Conservation (phyloP, 345 rosid species). For the Eucalyptus dawsonii region DNA sequence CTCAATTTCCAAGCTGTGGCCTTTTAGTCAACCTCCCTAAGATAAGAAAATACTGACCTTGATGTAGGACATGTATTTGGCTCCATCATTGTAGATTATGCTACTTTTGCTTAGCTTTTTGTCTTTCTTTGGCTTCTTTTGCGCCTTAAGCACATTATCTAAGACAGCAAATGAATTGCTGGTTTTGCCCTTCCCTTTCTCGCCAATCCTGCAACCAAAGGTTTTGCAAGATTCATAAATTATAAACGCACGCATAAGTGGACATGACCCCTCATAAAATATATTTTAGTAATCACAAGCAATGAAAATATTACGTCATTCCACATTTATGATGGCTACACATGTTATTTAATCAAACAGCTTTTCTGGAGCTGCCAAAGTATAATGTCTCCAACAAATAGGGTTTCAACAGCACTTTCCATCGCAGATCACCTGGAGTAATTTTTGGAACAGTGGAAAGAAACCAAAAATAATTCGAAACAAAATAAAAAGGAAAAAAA, state of each 20-base stretch:
- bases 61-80: slow-evolving; percentile 81
- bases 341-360: not conserved
- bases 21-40: not conserved
- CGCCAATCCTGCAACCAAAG: slow-evolving; percentile 26
- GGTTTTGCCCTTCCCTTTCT: slow-evolving; percentile 31
- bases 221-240: not conserved
- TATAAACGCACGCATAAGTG: not conserved
- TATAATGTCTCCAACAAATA: not conserved
- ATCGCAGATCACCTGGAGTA: not conserved
- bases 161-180: slow-evolving; percentile 15
- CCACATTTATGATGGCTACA: not conserved
- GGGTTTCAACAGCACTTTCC: not conserved
- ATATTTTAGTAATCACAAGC: not conserved
- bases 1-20: not conserved
- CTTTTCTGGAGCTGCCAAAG: not conserved
- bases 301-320: not conserved
- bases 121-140: slow-evolving; percentile 20
- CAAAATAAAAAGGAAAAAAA: not conserved
- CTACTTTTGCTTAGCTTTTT: slow-evolving; percentile 38
- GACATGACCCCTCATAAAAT: not conserved
- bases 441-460: not conserved
- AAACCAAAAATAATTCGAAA: not conserved
- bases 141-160: slow-evolving; percentile 18
- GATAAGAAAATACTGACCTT: slow-evolving; percentile 44
- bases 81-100: slow-evolving; percentile 53